Percentiles rank a stretch among this genome's conserved stretches.
These are phyloP conservation scores for Syzygium aqueum DNA, from an alignment of 345 rosid species.

Conservation along the genomic window DNA sequence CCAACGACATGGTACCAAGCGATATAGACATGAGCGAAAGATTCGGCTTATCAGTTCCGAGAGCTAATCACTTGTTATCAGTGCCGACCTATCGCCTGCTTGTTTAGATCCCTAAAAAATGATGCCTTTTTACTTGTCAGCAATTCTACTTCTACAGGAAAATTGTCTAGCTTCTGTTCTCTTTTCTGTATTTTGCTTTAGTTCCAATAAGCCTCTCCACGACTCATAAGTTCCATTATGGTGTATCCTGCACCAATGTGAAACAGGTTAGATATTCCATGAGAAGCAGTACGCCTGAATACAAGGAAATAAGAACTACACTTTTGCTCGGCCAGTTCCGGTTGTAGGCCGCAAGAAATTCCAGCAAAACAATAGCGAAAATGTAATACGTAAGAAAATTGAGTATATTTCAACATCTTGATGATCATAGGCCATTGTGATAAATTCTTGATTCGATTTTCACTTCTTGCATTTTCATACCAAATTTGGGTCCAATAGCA, in stretches of 20 bases:
- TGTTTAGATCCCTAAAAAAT: neutral
- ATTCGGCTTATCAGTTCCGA: neutral
- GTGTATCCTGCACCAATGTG: neutral
- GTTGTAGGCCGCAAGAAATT: too few relatives aligned
- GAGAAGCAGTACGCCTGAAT: neutral
- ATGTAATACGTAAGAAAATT: neutral
- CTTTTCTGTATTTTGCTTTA: neutral
- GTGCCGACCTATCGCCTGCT: neutral
- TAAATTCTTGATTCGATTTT: neutral
- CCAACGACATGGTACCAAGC: fast-evolving
- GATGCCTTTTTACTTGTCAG: neutral
- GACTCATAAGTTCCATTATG: neutral
- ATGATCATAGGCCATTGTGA: neutral
- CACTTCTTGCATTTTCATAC: neutral
- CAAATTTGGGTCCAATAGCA: neutral
- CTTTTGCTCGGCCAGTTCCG: neutral
- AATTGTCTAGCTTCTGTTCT: neutral
- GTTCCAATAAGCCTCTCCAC: neutral
- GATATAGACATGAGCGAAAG: neutral
- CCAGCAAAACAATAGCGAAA: neutral
- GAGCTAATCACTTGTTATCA: neutral
- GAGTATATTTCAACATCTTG: neutral
- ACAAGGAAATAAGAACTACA: neutral
- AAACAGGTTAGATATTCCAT: neutral
- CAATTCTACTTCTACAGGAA: neutral